Conservation (phyloP, 2,329 filamentous ascomycete genomes). For the Ceratocystis ficicola region DNA sequence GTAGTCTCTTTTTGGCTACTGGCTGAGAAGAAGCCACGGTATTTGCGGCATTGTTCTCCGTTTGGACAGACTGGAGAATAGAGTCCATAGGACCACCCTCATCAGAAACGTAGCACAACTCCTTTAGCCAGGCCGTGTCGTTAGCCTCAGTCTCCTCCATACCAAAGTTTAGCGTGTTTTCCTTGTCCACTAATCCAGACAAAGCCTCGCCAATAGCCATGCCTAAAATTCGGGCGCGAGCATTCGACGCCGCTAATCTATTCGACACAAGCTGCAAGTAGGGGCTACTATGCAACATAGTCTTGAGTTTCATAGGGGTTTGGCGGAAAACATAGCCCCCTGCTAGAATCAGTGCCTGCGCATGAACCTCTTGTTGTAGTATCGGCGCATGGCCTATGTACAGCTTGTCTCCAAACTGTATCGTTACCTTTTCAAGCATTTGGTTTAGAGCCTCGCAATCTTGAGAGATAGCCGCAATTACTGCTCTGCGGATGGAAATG, state of each 20-base stretch:
- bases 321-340: conserved; percentile 63
- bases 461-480: conserved; percentile 45
- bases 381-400: conserved; percentile 76
- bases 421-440: conserved; percentile 55
- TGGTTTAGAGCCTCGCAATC: conserved; percentile 40
- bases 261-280: conserved; percentile 78
- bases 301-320: conserved; percentile 52
- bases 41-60: conserved; percentile 19
- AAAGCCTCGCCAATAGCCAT: conserved; percentile 73
- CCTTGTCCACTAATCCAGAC: conserved; percentile 52
- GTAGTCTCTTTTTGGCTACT: conserved; percentile 24
- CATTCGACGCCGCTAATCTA: conserved; percentile 64
- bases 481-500: conserved; percentile 54
- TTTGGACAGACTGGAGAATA: conserved; percentile 31
- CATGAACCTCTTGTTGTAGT: conserved; percentile 79
- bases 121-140: conserved; percentile 65
- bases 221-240: conserved; percentile 65
- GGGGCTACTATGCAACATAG: conserved; percentile 56
- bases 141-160: conserved; percentile 62
- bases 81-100: conserved; percentile 44
- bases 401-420: conserved; percentile 70
- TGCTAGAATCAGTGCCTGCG: conserved; percentile 64
- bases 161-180: conserved; percentile 68
- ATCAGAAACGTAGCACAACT: conserved; percentile 52
- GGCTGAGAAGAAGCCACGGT: conserved; percentile 16